phyloP scores from a whole-genome alignment of 2,329 filamentous ascomycete species.

The Aureobasidium sp. region DNA sequence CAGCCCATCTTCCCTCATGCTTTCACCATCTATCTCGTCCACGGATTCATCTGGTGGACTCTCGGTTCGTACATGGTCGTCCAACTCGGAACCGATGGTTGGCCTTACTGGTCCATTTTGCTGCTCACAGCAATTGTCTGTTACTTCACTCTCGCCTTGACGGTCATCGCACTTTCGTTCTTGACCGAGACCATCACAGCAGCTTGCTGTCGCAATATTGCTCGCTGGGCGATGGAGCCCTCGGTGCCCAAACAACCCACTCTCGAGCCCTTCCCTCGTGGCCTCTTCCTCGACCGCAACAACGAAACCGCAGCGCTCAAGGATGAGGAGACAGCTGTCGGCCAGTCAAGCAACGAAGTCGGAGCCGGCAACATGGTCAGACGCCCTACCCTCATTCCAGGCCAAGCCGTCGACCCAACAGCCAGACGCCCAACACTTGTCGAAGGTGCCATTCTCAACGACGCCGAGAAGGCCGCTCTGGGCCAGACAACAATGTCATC shows the following conservation, averaged over 20 bases:
- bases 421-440: neutral
- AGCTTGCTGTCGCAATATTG: slow-evolving; percentile 16
- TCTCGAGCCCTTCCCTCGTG: slow-evolving; percentile 18
- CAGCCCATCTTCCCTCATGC: slow-evolving; percentile 39
- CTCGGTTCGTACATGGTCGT: slow-evolving; percentile 31
- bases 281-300: slow-evolving; percentile 15
- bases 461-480: neutral
- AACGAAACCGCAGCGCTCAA: neutral
- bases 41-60: slow-evolving; percentile 39
- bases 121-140: slow-evolving; percentile 28
- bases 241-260: slow-evolving; percentile 18
- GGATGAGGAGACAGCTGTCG: neutral
- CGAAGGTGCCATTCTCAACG: slow-evolving; percentile 1
- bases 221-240: slow-evolving; percentile 20
- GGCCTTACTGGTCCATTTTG: slow-evolving; percentile 28
- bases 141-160: slow-evolving; percentile 21
- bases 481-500: neutral
- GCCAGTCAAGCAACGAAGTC: neutral
- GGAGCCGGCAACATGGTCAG: neutral
- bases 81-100: slow-evolving; percentile 22
- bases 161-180: neutral
- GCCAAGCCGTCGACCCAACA: neutral
- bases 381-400: neutral
- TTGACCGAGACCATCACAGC: slow-evolving; percentile 7
- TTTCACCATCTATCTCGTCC: slow-evolving; percentile 41